Evolutionary conservation across 2,329 filamentous ascomycete genomes (phyloP).

Genomic region (Colletotrichum graminicola): DNA sequence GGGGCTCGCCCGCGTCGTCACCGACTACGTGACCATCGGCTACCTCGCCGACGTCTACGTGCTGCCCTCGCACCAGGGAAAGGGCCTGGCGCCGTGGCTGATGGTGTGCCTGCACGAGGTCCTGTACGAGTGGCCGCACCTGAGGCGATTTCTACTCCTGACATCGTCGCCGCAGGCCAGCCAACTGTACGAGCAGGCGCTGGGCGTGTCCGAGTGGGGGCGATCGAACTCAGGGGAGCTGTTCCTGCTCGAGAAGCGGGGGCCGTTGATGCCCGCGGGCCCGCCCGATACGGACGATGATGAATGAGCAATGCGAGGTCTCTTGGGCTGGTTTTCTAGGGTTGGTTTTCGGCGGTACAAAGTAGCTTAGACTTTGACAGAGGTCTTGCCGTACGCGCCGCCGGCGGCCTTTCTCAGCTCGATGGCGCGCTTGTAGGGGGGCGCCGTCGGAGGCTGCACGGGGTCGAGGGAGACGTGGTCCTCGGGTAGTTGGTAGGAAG

Average conservation of each 20-base stretch:
- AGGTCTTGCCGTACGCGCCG: constrained; percentile 82
- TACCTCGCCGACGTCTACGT: constrained; percentile 75
- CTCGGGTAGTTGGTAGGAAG: constrained; percentile 89
- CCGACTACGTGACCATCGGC: constrained; percentile 40
- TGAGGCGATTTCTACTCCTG: constrained; percentile 71
- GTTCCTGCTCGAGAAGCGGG: constrained; percentile 57
- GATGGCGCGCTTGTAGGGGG: constrained; percentile 91
- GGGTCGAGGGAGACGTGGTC: constrained; percentile 90
- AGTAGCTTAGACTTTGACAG: constrained; percentile 47
- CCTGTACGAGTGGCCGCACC: constrained; percentile 66
- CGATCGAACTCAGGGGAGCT: constrained; percentile 57
- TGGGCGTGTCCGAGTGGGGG: constrained; percentile 60
- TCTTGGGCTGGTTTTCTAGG: neutral
- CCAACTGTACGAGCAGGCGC: constrained; percentile 61
- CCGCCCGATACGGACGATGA: constrained; percentile 29
- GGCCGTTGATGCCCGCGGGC: constrained; percentile 44
- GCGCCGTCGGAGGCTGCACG: constrained; percentile 93
- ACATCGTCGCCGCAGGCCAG: constrained; percentile 53
- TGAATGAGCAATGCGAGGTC: neutral
- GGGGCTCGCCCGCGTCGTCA: constrained; percentile 52
- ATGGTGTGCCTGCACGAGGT: constrained; percentile 71
- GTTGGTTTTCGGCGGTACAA: neutral
- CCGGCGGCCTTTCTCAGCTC: constrained; percentile 83
- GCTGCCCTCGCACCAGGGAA: constrained; percentile 67
- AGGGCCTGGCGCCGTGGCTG: constrained; percentile 75